A percentile compares a stretch with the other conserved stretches of the same genome.
phyloP scores from a whole-genome alignment of 169 alveolate genomes.

The Babesia bigemina region DNA sequence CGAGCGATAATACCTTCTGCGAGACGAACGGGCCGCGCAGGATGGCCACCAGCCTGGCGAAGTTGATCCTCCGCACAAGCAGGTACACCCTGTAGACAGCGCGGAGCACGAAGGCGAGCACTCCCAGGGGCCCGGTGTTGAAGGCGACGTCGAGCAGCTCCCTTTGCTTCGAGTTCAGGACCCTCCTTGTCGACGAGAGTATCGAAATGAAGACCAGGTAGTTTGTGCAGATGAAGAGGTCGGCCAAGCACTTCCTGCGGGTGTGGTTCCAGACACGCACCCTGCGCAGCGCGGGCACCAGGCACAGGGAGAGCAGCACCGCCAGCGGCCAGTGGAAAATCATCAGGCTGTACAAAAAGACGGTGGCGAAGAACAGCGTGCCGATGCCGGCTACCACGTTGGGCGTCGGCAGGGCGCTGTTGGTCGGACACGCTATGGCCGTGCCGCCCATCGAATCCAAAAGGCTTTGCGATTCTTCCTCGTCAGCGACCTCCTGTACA shows the following conservation, averaged over 20 bases:
- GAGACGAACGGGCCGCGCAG: slow-evolving; percentile 25
- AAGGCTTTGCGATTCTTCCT: background rate
- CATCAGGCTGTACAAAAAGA: slow-evolving; percentile 45
- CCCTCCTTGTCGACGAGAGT: background rate
- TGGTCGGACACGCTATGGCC: slow-evolving; percentile 19
- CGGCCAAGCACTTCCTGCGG: slow-evolving; percentile 8
- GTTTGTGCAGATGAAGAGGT: slow-evolving; percentile 7
- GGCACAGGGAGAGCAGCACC: slow-evolving; percentile 16
- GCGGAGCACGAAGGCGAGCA: background rate
- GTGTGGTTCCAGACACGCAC: slow-evolving; percentile 27
- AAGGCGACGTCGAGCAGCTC: background rate
- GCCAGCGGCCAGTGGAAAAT: slow-evolving; percentile 60
- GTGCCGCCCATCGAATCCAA: slow-evolving; percentile 43
- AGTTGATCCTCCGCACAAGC: background rate
- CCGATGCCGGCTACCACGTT: slow-evolving; percentile 21
- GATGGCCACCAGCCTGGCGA: background rate
- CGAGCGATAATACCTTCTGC: slow-evolving; percentile 37
- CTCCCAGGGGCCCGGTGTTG: slow-evolving; percentile 1
- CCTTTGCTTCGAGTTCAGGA: background rate
- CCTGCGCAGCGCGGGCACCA: slow-evolving; percentile 27
- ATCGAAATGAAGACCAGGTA: slow-evolving; percentile 1
- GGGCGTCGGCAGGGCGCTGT: slow-evolving; percentile 38
- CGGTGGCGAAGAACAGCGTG: slow-evolving; percentile 18
- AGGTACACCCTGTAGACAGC: slow-evolving; percentile 8
- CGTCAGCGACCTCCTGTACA: background rate